phyloP scores from a whole-genome alignment of 1,139 yeast genomes.

The Magnusiomyces tetraspermus region DNA sequence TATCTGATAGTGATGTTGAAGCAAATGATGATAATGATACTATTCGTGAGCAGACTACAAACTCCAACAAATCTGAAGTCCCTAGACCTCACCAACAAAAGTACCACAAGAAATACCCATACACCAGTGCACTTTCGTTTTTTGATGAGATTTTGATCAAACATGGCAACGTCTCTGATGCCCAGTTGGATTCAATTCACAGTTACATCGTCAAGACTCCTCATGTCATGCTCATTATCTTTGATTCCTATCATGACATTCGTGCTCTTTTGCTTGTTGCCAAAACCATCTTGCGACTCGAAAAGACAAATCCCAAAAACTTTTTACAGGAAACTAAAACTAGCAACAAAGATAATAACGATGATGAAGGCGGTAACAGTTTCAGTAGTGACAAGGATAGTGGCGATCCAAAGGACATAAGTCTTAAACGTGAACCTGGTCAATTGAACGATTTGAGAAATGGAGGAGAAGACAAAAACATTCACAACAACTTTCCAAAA shows the following conservation, averaged over 20 bases:
- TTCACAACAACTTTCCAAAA: neutral
- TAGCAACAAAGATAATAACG: neutral
- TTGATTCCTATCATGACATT: slow-evolving; percentile 4
- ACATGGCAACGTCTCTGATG: slow-evolving; percentile 1
- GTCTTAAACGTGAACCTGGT: neutral
- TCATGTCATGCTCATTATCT: slow-evolving; percentile 6
- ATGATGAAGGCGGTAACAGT: neutral
- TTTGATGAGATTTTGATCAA: slow-evolving; percentile 1
- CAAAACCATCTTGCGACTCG: slow-evolving; percentile 1
- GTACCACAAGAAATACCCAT: neutral
- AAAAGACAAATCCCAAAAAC: neutral
- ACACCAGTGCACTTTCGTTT: neutral
- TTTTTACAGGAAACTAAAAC: neutral
- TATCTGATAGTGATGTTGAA: neutral
- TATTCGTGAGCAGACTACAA: neutral
- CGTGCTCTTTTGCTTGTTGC: slow-evolving; percentile 2
- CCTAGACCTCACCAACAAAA: neutral
- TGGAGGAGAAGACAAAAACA: neutral
- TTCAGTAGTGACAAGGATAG: no score
- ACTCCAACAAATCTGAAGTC: neutral
- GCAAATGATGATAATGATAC: neutral
- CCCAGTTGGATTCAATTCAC: slow-evolving; percentile 2
- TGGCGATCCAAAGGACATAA: no score
- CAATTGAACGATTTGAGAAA: neutral
- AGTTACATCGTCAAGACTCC: slow-evolving; percentile 6